These are phyloP conservation scores for Pelagomonas calceolata DNA, from an alignment of 108 stramenopile species.

Conservation along the genomic window DNA sequence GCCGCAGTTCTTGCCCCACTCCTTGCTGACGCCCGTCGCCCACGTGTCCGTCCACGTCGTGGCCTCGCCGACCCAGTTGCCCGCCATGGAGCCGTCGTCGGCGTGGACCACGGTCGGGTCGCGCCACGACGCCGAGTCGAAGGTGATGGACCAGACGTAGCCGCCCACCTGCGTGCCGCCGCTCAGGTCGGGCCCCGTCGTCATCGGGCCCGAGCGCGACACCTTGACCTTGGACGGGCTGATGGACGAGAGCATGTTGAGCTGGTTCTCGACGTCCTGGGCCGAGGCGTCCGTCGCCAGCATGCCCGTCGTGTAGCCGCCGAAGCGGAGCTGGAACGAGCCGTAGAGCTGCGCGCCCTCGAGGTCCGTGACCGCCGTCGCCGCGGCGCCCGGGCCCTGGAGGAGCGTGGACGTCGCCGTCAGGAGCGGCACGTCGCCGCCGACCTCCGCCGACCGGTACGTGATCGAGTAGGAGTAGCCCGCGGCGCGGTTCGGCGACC, in stretches of 20 bases:
- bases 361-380: constrained; percentile 21
- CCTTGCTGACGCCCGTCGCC: constrained; percentile 54
- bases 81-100: constrained; percentile 42
- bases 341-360: constrained; percentile 49
- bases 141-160: constrained; percentile 63
- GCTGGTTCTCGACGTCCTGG: constrained; percentile 42
- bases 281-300: constrained; percentile 52
- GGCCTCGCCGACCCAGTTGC: constrained; percentile 54
- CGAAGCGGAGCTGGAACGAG: constrained; percentile 59
- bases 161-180: constrained; percentile 55
- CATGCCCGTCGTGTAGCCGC: constrained; percentile 58
- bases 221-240: constrained; percentile 56
- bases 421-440: constrained; percentile 43
- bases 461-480: constrained; percentile 51
- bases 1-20: constrained; percentile 76
- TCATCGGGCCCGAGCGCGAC: constrained; percentile 33
- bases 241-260: constrained; percentile 55
- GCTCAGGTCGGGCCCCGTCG: constrained; percentile 7
- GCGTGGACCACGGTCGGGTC: constrained; percentile 51
- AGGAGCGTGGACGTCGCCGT: constrained; percentile 17
- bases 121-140: constrained; percentile 56
- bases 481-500: constrained; percentile 41
- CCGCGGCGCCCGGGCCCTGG: constrained; percentile 17
- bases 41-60: constrained; percentile 49
- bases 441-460: constrained; percentile 45